Conservation (phyloP, 2,329 filamentous ascomycete genomes). For the Colletotrichum lentis region DNA sequence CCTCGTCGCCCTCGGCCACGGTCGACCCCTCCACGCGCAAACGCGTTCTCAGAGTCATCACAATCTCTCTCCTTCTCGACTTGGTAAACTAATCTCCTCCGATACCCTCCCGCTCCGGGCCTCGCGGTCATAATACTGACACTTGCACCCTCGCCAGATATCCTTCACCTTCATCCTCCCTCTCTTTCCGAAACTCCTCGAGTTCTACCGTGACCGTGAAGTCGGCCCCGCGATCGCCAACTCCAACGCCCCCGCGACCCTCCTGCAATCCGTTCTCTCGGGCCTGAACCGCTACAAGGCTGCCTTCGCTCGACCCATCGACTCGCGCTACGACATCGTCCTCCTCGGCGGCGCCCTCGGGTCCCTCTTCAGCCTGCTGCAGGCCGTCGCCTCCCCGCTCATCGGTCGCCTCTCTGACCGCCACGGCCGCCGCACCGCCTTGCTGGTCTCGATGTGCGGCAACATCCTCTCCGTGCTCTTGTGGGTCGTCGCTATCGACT, state of each 20-base stretch:
- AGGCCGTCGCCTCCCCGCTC: slow-evolving; percentile 89
- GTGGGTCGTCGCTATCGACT: slow-evolving; percentile 93
- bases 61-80: slow-evolving; percentile 88
- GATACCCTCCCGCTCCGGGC: slow-evolving; percentile 12
- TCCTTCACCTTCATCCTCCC: slow-evolving; percentile 99
- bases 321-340: slow-evolving; percentile 96
- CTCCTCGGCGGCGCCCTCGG: slow-evolving; percentile 92
- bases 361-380: slow-evolving; percentile 90
- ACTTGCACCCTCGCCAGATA: slow-evolving; percentile 64
- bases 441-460: slow-evolving; percentile 90
- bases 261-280: slow-evolving; percentile 80
- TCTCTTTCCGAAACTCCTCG: slow-evolving; percentile 91
- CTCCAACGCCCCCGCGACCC: slow-evolving; percentile 62
- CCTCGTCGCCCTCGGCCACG: slow-evolving; percentile 49
- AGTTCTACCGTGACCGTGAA: slow-evolving; percentile 93
- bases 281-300: slow-evolving; percentile 96
- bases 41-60: slow-evolving; percentile 84
- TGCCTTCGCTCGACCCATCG: slow-evolving; percentile 89
- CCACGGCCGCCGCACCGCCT: slow-evolving; percentile 84
- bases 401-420: slow-evolving; percentile 90
- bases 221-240: slow-evolving; percentile 55
- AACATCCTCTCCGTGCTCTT: slow-evolving; percentile 93
- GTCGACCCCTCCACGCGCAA: slow-evolving; percentile 70
- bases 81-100: slow-evolving; percentile 66
- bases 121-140: slow-evolving; percentile 14